A percentile compares a stretch with the other conserved stretches of the same genome.
phyloP scores from a whole-genome alignment of 305 asterid genomes.

The Coffea humblotiana region DNA sequence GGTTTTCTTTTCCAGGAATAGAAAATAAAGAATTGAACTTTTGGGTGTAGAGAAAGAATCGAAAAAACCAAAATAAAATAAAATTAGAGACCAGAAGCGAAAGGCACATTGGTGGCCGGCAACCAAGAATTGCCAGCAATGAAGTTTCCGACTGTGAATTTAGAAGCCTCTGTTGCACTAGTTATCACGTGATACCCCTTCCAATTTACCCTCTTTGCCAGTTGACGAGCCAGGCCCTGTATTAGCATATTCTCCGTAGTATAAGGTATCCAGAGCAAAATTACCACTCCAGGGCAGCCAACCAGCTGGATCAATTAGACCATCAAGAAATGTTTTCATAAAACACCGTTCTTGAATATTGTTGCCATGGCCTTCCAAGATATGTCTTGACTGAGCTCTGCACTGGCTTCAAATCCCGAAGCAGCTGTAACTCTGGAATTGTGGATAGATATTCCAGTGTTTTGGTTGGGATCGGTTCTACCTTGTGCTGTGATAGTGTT shows the following conservation, averaged over 20 bases:
- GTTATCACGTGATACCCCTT: constrained; percentile 21
- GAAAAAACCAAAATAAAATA: too few relatives aligned
- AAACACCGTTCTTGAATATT: constrained; percentile 18
- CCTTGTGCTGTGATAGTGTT: constrained; percentile 33
- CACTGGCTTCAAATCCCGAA: constrained; percentile 10
- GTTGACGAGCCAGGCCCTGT: constrained; percentile 31
- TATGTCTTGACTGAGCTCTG: constrained; percentile 22
- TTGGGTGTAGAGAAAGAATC: too few relatives aligned
- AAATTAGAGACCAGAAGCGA: constrained; percentile 55
- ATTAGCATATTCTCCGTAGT: constrained; percentile 30
- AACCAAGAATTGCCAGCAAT: constrained; percentile 36
- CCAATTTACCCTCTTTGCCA: constrained; percentile 15
- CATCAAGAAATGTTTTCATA: constrained; percentile 23
- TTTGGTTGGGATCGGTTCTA: constrained; percentile 26
- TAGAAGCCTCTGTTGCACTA: constrained; percentile 18
- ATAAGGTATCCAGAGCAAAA: constrained; percentile 22
- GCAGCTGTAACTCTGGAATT: constrained; percentile 17
- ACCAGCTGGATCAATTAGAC: constrained; percentile 25
- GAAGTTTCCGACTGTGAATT: constrained; percentile 22
- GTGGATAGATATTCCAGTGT: constrained; percentile 31
- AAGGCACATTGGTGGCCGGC: constrained; percentile 62
- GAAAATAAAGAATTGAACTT: neutral
- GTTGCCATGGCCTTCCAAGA: constrained; percentile 32
- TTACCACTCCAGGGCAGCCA: constrained; percentile 28
- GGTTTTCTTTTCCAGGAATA: neutral